Evolutionary conservation across 768 basidiomycete species (phyloP).

Genomic region (Psilocybe cyanescens): DNA sequence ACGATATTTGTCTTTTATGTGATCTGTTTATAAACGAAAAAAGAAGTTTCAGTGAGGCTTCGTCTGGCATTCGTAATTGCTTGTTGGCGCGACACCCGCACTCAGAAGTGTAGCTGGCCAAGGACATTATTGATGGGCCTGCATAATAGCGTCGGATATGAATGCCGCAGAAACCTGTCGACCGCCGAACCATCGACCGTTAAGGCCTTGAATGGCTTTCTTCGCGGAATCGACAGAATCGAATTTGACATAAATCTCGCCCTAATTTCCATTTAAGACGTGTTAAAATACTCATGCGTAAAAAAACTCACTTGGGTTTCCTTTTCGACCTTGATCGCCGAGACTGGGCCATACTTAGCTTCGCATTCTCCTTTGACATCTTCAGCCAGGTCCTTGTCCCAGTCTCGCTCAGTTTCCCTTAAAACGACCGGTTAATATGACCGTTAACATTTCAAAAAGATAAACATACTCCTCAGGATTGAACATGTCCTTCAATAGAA

Average conservation of each 20-base stretch:
- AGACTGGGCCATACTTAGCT: constrained; percentile 85
- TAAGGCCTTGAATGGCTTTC: constrained; percentile 86
- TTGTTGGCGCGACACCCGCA: constrained; percentile 2
- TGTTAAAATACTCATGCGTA: constrained; percentile 1
- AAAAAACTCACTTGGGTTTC: constrained; percentile 75
- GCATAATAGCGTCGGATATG: constrained; percentile 94
- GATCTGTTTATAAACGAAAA: constrained; percentile 27
- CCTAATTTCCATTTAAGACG: constrained; percentile 50
- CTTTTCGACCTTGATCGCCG: constrained; percentile 90
- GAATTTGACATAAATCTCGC: constrained; percentile 98
- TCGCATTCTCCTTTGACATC: constrained; percentile 97
- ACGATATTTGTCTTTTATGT: constrained; percentile 28
- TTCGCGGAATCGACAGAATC: constrained; percentile 77
- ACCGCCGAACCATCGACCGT: constrained; percentile 97
- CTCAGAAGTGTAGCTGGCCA: constrained; percentile 8
- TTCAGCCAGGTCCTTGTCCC: constrained; percentile 95
- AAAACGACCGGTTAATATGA: constrained; percentile 7
- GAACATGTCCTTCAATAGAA: constrained; percentile 95
- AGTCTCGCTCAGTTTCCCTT: constrained; percentile 94
- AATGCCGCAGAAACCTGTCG: constrained; percentile 85
- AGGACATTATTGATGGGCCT: constrained; percentile 72
- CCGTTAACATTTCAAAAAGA: neutral
- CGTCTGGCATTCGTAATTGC: constrained; percentile 13
- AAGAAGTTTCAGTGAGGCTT: constrained; percentile 36
- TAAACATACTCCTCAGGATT: constrained; percentile 87